Evolutionary conservation across 768 basidiomycete genomes (phyloP), one percentile per base, ranked within the genome.

Genomic region (Mycena capillaripes): DNA sequence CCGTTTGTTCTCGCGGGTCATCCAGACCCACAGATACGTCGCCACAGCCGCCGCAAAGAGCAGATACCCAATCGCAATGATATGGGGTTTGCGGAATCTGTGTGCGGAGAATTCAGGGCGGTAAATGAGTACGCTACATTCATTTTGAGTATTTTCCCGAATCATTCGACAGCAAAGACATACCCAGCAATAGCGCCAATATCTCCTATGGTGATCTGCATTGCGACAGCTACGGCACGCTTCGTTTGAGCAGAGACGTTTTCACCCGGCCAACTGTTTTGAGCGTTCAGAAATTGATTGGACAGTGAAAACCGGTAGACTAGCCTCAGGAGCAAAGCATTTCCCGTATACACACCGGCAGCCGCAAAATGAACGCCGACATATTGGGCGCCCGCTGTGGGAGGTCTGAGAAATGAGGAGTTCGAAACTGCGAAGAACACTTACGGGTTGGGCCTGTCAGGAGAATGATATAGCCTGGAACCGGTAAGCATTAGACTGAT

Each of bases 171-270:
- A 0, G 25, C 57, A 38, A 12, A 25, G 40, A 64, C 80, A 29
- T 76, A 85, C 81, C 85, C 90, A 55, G 86, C 85, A 48, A 91
- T 87, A 21, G 90, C 89, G 3, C 89, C 91, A 40, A 89, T 81
- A 71, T 92, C 89, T 16, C 90, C 90, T 14, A 92, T 86, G 11
- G 88, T 88, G 57, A 92, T 91, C 76, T 92, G 91, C 85, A 89
- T 86, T 1, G 89, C 91, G 4, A 90, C 85, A 1, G 88, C 89
- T 2, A 90, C 84, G 0, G 91, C 90, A 16, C 91, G 86, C 77
- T 92, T 91, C 4, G 90, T 92, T 74, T 92, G 91, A 14, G 87
- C 89, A 16, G 90, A 90, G n/a, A 92, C 89, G 72, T 92, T 92
- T 79, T 92, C 91, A 21, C 87, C 84, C 0, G 90, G 89, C 89